phyloP scores from a whole-genome alignment of 495 filamentous ascomycete species.

The Tetracladium marchalianum region DNA sequence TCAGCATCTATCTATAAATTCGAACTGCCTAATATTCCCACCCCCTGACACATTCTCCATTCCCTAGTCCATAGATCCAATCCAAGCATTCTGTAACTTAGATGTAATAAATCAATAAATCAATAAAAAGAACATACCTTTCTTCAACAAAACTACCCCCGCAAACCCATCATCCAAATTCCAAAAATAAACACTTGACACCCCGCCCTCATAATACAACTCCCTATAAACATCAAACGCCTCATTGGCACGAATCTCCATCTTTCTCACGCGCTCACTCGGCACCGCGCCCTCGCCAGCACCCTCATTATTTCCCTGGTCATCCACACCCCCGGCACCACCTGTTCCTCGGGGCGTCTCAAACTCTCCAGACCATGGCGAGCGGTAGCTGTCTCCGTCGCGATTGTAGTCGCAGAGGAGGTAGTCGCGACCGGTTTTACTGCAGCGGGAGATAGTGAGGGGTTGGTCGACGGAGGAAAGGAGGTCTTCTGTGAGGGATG shows the following conservation, averaged over 20 bases:
- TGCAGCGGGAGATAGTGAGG: slow-evolving; percentile 74
- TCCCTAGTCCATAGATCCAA: not conserved
- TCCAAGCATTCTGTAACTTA: too few species aligned
- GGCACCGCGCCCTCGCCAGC: slow-evolving; percentile 60
- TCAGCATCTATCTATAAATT: too few species aligned
- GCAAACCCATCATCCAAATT: slow-evolving; percentile 98
- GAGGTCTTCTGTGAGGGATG: slow-evolving; percentile 91
- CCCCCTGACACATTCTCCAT: not conserved
- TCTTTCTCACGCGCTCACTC: slow-evolving; percentile 78
- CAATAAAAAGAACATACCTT: slow-evolving; percentile 45
- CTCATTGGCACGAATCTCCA: slow-evolving; percentile 89
- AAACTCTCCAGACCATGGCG: slow-evolving; percentile 97
- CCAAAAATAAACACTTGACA: slow-evolving; percentile 96
- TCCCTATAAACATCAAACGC: slow-evolving; percentile 96
- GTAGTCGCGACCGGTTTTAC: slow-evolving; percentile 85
- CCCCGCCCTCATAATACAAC: slow-evolving; percentile 95
- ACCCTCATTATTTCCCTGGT: slow-evolving; percentile 33
- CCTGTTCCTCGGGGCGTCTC: slow-evolving; percentile 60
- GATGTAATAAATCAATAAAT: not conserved
- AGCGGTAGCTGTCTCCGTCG: slow-evolving; percentile 93
- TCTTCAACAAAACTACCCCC: slow-evolving; percentile 90
- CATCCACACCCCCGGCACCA: slow-evolving; percentile 42
- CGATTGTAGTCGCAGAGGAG: slow-evolving; percentile 99
- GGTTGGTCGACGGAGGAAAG: slow-evolving; percentile 96
- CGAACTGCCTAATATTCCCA: too few species aligned